These are phyloP conservation scores for Plasmodium inui DNA, from an alignment of 169 alveolate species.

Conservation along the genomic window DNA sequence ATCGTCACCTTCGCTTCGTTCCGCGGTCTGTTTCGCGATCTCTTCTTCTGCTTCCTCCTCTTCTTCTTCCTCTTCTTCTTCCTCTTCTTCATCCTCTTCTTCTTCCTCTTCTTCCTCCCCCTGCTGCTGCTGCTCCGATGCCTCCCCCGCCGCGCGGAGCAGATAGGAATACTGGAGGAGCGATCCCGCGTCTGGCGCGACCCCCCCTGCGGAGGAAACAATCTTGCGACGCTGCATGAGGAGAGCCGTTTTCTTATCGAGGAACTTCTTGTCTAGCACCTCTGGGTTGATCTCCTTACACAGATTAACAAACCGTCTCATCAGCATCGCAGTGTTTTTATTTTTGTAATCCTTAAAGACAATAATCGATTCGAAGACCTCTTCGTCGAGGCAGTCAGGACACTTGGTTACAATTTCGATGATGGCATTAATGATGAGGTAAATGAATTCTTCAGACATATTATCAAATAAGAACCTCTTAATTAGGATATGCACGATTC, in stretches of 20 bases:
- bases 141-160: not conserved
- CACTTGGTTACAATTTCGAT: constrained; percentile 20
- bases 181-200: not conserved
- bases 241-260: constrained; percentile 57
- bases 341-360: constrained; percentile 58
- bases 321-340: constrained; percentile 12
- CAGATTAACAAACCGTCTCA: constrained; percentile 29
- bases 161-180: constrained; percentile 24
- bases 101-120: not conserved
- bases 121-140: not conserved
- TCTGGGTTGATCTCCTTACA: constrained; percentile 29
- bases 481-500: constrained; percentile 9
- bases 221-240: constrained; percentile 14
- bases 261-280: constrained; percentile 6
- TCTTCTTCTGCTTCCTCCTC: not conserved
- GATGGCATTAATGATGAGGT: constrained; percentile 35
- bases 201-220: not conserved
- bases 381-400: constrained; percentile 23
- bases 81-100: not conserved
- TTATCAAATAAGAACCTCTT: constrained; percentile 13
- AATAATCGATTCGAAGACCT: constrained; percentile 28
- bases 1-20: not conserved
- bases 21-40: not conserved
- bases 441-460: constrained; percentile 47
- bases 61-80: not conserved